Evolutionary conservation across 495 filamentous ascomycete species (phyloP).

Genomic region (Chlorociboria aeruginascens): DNA sequence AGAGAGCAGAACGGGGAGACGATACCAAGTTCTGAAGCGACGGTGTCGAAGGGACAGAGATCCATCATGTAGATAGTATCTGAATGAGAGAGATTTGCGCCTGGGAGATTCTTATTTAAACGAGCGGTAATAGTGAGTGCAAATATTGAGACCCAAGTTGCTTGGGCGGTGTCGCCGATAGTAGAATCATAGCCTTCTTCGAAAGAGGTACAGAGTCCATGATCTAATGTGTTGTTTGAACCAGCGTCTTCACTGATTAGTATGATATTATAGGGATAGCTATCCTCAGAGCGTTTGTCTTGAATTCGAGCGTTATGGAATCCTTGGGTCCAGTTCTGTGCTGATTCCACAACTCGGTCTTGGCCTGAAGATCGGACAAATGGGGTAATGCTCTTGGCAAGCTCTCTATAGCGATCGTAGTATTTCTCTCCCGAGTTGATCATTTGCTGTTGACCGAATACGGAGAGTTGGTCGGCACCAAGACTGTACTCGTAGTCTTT

Average conservation of each 20-base stretch:
- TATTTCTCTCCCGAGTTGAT: conserved; percentile 61
- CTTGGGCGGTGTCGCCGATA: conserved; percentile 37
- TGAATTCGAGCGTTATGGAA: conserved; percentile 45
- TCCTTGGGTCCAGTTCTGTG: conserved; percentile 58
- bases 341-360: conserved; percentile 62
- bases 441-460: conserved; percentile 62
- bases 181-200: conserved; percentile 28
- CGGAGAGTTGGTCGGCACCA: conserved; percentile 62
- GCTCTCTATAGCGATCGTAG: conserved; percentile 52
- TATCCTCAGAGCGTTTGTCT: conserved; percentile 24
- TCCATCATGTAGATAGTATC: conserved; percentile 68
- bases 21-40: conserved; percentile 34
- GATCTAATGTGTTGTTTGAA: conserved; percentile 68
- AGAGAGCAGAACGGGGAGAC: conserved; percentile 57
- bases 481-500: conserved; percentile 57
- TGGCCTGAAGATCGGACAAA: conserved; percentile 64
- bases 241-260: conserved; percentile 49
- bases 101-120: conserved; percentile 48
- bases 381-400: conserved; percentile 41
- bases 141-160: conserved; percentile 43
- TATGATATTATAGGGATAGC: conserved; percentile 44
- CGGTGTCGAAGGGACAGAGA: conserved; percentile 70
- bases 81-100: conserved; percentile 41
- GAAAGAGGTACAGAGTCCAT: conserved; percentile 55
- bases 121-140: conserved; percentile 47